These are phyloP conservation scores for Cronartium ribicola DNA, from an alignment of 1,284 basidiomycete genomes.

Conservation along the genomic window DNA sequence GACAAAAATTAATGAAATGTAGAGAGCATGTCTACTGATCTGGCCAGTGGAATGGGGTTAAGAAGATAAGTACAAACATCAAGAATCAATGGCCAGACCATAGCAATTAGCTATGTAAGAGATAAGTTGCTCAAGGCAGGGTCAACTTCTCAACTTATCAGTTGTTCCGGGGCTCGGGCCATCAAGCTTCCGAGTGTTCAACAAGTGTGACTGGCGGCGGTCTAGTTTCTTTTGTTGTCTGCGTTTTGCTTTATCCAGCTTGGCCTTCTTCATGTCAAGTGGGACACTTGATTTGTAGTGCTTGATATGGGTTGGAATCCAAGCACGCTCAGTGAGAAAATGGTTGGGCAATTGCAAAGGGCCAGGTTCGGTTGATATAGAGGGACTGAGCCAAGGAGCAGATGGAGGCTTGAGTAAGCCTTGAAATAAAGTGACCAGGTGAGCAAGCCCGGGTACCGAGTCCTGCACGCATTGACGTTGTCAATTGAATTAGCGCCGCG, in stretches of 20 bases:
- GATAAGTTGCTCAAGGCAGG: too few relatives aligned
- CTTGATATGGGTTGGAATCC: constrained; percentile 34
- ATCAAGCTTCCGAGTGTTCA: too few relatives aligned
- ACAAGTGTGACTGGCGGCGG: too few relatives aligned
- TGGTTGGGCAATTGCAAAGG: background rate
- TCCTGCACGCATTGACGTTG: background rate
- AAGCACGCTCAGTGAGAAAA: background rate
- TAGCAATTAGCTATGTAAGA: too few relatives aligned
- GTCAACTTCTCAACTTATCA: too few relatives aligned
- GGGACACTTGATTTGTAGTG: constrained; percentile 36
- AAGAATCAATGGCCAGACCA: too few relatives aligned
- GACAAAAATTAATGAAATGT: too few relatives aligned
- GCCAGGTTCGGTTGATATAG: background rate
- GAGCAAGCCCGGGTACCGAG: background rate
- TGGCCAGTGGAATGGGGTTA: too few relatives aligned
- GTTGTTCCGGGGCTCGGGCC: too few relatives aligned
- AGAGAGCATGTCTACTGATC: too few relatives aligned
- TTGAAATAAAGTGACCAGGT: background rate
- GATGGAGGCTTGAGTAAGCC: constrained; percentile 1
- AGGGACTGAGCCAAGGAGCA: background rate
- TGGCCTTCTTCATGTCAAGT: constrained; percentile 34
- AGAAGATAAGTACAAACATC: too few relatives aligned
- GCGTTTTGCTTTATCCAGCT: constrained; percentile 17
- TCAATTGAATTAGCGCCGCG: background rate
- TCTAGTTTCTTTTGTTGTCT: constrained; percentile 16